Percentiles rank a stretch among this genome's conserved stretches.
Conservation (phyloP, 106 monocot species). For the Triglochin maritima region DNA sequence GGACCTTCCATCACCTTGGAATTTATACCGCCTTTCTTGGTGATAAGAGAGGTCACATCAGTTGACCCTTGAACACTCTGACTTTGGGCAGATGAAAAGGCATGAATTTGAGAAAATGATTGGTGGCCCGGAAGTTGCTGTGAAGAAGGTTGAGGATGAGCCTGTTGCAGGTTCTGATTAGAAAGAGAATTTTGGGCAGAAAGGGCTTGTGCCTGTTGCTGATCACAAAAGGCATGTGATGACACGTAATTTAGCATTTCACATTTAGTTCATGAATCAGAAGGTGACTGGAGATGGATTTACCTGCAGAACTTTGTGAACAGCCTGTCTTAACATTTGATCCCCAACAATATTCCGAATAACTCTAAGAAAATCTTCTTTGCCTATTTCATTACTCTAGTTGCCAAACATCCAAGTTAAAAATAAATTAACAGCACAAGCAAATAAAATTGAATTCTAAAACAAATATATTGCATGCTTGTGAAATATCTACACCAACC, state of each 20-base stretch:
- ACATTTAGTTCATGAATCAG: background rate
- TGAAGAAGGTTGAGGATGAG: slow-evolving; percentile 34
- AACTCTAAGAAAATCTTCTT: slow-evolving; percentile 82
- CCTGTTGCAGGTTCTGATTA: slow-evolving; percentile 33
- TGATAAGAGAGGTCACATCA: slow-evolving; percentile 13
- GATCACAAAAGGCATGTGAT: background rate
- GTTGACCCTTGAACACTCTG: slow-evolving; percentile 18
- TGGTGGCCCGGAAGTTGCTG: slow-evolving; percentile 24
- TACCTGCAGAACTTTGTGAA: slow-evolving; percentile 74
- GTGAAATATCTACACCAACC: slow-evolving; percentile 19
- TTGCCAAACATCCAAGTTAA: background rate
- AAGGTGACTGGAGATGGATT: slow-evolving; percentile 5
- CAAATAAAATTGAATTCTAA: background rate
- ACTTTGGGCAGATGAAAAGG: slow-evolving; percentile 21
- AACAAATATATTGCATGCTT: background rate
- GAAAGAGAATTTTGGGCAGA: slow-evolving; percentile 34
- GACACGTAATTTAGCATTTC: no score
- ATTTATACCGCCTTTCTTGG: slow-evolving; percentile 28
- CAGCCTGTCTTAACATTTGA: slow-evolving; percentile 91
- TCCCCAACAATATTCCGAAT: slow-evolving; percentile 95
- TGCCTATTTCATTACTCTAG: slow-evolving; percentile 81
- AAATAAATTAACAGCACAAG: background rate
- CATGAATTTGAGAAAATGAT: slow-evolving; percentile 19
- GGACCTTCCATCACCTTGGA: slow-evolving; percentile 27
- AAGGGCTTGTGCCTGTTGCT: slow-evolving; percentile 43